Percentiles rank a stretch among this genome's conserved stretches.
Evolutionary conservation across 78 protist species (phyloP).

Genomic region (Protostelium mycophagum): DNA sequence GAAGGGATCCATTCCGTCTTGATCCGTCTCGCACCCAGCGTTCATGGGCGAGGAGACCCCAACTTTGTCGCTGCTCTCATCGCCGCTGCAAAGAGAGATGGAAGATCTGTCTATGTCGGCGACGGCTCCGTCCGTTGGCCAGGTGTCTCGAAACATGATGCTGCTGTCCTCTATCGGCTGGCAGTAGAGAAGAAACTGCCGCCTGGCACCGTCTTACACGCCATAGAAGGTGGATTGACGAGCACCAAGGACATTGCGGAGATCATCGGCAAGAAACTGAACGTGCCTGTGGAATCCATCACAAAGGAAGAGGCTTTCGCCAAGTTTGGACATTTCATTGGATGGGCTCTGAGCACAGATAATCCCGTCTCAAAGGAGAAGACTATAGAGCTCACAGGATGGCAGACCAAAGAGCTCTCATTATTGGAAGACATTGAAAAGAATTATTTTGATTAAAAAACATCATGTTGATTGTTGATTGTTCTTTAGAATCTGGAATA

Average conservation of each 20-base stretch:
- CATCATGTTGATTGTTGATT: too few species aligned
- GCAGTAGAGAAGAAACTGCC: neutral
- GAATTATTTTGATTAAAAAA: neutral
- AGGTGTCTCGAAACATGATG: neutral
- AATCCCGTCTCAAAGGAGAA: neutral
- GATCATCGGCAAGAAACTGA: neutral
- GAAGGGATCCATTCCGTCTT: neutral
- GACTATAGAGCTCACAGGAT: neutral
- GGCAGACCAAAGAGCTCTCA: neutral
- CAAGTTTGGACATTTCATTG: neutral
- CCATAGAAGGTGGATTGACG: neutral
- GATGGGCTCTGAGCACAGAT: neutral
- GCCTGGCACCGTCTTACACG: neutral
- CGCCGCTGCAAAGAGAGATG: neutral
- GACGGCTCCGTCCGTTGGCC: neutral
- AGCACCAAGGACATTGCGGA: neutral
- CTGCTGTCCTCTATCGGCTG: neutral
- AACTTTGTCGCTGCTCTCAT: neutral
- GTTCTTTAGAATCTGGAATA: too few species aligned
- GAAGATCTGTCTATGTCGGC: neutral
- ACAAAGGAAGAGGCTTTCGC: neutral
- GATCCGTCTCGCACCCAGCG: neutral
- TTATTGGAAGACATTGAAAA: neutral
- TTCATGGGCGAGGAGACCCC: neutral
- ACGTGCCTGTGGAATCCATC: neutral